A percentile compares a stretch with the other conserved stretches of the same genome.
These are phyloP conservation scores for Geopyxis carbonaria DNA, from an alignment of 495 filamentous ascomycete genomes.

Conservation along the genomic window DNA sequence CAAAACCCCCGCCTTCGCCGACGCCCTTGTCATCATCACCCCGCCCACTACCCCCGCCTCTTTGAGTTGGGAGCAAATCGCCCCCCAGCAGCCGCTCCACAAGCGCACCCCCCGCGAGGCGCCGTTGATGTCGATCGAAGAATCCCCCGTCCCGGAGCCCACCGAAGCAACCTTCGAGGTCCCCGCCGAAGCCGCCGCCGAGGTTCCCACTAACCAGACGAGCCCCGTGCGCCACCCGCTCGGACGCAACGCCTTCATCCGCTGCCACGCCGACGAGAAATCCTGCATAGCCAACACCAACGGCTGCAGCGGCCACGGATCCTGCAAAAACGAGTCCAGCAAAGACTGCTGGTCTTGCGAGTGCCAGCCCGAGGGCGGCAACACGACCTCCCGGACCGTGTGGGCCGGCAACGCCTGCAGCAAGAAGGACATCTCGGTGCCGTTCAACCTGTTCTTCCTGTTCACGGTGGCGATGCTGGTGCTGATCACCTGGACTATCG, in stretches of 20 bases:
- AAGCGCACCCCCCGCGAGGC: slow-evolving; percentile 15
- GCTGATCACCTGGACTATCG: slow-evolving; percentile 47
- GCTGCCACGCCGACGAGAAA: slow-evolving; percentile 48
- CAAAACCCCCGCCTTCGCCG: slow-evolving; percentile 8
- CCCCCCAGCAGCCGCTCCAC: slow-evolving; percentile 1
- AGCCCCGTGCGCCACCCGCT: slow-evolving; percentile 3
- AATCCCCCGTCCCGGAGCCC: too few species aligned
- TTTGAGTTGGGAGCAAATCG: slow-evolving; percentile 1
- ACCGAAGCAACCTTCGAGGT: too few species aligned
- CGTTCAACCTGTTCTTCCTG: slow-evolving; percentile 67
- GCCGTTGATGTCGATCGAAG: too few species aligned
- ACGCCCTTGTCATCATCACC: slow-evolving; percentile 15
- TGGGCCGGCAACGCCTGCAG: slow-evolving; percentile 83
- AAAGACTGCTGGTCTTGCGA: slow-evolving; percentile 57
- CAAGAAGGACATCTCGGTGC: slow-evolving; percentile 74
- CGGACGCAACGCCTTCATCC: slow-evolving; percentile 24
- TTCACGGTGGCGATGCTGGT: slow-evolving; percentile 48
- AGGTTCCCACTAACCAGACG: slow-evolving; percentile 1
- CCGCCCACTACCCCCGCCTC: slow-evolving; percentile 19
- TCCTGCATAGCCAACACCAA: slow-evolving; percentile 45
- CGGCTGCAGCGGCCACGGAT: slow-evolving; percentile 60
- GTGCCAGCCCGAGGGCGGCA: slow-evolving; percentile 47
- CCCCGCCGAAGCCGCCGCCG: too few species aligned
- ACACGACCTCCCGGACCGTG: too few species aligned
- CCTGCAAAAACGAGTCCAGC: slow-evolving; percentile 36